Conservation (phyloP, 805 yeast species). For the Teunomyces panamensis region DNA sequence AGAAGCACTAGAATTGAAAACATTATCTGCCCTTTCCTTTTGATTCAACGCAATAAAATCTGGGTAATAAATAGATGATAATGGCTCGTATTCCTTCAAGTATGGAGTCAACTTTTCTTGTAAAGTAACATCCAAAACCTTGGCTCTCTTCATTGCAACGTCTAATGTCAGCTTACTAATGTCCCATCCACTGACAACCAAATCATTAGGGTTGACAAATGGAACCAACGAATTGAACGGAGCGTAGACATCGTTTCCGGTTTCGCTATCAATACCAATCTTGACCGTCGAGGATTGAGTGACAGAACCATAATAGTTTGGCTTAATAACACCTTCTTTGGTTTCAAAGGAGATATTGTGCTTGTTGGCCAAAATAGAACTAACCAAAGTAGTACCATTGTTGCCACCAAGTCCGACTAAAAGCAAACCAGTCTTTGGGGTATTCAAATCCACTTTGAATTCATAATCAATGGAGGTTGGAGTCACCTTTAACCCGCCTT, state of each 20-base stretch:
- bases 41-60: slow-evolving; percentile 96
- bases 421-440: slow-evolving; percentile 85
- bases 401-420: slow-evolving; percentile 96
- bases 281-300: slow-evolving; percentile 90
- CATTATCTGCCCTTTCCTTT: slow-evolving; percentile 85
- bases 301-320: slow-evolving; percentile 91
- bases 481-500: slow-evolving; percentile 62
- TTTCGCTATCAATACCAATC: slow-evolving; percentile 73
- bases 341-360: slow-evolving; percentile 74
- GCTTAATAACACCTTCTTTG: slow-evolving; percentile 69
- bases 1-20: slow-evolving; percentile 54
- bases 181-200: slow-evolving; percentile 94
- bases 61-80: slow-evolving; percentile 89
- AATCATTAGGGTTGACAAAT: slow-evolving; percentile 84
- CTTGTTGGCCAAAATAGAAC: slow-evolving; percentile 83
- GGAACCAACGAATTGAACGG: slow-evolving; percentile 91
- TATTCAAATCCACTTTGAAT: slow-evolving; percentile 77
- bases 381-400: slow-evolving; percentile 89
- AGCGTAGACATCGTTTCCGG: slow-evolving; percentile 84
- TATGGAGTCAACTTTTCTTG: slow-evolving; percentile 70
- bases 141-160: slow-evolving; percentile 78
- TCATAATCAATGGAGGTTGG: slow-evolving; percentile 74
- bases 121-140: slow-evolving; percentile 82
- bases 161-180: slow-evolving; percentile 69
- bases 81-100: slow-evolving; percentile 61